phyloP scores from a whole-genome alignment of 2,329 filamentous ascomycete genomes.

The Fusarium abutilonis region DNA sequence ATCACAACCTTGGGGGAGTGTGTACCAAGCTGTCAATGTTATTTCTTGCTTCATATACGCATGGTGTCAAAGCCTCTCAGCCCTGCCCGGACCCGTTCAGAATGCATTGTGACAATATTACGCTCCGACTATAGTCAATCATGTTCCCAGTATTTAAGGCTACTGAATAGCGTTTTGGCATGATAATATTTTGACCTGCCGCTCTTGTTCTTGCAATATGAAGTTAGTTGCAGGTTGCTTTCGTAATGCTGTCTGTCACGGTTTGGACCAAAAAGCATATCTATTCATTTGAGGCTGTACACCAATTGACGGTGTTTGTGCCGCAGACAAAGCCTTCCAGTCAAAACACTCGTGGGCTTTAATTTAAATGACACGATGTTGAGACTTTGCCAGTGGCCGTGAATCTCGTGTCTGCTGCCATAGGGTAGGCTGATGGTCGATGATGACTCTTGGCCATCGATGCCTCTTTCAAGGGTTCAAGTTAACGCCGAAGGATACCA shows the following conservation, averaged over 20 bases:
- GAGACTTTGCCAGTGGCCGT: conserved; percentile 1
- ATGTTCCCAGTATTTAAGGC: neutral
- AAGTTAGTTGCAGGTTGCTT: neutral
- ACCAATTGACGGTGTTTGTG: neutral
- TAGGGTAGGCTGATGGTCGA: conserved; percentile 7
- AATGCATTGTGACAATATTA: neutral
- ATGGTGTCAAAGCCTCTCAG: neutral
- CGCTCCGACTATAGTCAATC: neutral
- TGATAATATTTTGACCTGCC: neutral
- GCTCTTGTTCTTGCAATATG: neutral
- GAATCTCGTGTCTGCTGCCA: neutral
- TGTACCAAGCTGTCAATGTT: neutral
- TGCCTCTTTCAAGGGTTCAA: neutral
- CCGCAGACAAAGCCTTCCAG: neutral
- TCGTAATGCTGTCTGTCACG: neutral
- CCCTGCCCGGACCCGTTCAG: neutral
- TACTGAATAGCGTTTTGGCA: neutral
- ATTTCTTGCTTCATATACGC: neutral
- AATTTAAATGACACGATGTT: neutral
- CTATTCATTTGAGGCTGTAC: neutral
- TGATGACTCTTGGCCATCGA: too few species aligned
- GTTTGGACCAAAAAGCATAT: neutral
- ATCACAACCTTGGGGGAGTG: neutral
- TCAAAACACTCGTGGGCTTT: neutral
- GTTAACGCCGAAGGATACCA: neutral